Base-by-base conservation (phyloP, 2,329 filamentous ascomycete species). In the Trichoderma hamatum region DNA sequence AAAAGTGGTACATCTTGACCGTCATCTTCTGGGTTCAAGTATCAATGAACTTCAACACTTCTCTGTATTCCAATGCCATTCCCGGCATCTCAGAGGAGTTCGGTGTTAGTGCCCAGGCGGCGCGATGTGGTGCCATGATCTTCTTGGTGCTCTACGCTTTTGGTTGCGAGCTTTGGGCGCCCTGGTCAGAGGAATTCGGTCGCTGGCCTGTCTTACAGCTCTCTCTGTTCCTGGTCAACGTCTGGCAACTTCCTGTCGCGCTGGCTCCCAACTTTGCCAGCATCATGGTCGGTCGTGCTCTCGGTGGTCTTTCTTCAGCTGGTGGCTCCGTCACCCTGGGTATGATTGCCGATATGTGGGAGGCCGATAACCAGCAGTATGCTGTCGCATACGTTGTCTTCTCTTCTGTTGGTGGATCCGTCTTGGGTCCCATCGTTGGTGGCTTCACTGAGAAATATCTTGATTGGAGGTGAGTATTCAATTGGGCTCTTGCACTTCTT, bases 91-190 rank as follows among this genome's bases (percentile, higher is more conserved):
- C 86, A 0, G 82, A 89, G 24, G 85, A 93, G 70, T 96, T 92
- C 72, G 73, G 80, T 58, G 89, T 95, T 71, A 90, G 88, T 71
- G 81, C 82, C 32, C 90, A 93, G 77, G 88, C 86, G 4, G 92
- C 90, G 5, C 87, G 92, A 67, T 86, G 88, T 68, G 92, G 92
- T 76, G 91, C 92, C 70, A 90, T 92, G 81, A 87, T 94, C 71
- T 96, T 95, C 81, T 81, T 96, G 49, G 85, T 96, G 62, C 79
- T 89, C 2, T 96, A 96, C 77, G 92, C 92, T 46, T 94, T 96
- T 76, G 93, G 93, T 43, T 96, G 93, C 77, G 93, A 96, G 78
- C 84, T 95, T 0, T 96, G 93, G 93, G 93, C 93, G 0, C 93
- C 93, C 0, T 96, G 92, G 91, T 92, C 88, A 56, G 93, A 96